A percentile compares a stretch with the other conserved stretches of the same genome.
Conservation (phyloP, 1,139 yeast species). For the Nakaseomyces kungkrabaensis region DNA sequence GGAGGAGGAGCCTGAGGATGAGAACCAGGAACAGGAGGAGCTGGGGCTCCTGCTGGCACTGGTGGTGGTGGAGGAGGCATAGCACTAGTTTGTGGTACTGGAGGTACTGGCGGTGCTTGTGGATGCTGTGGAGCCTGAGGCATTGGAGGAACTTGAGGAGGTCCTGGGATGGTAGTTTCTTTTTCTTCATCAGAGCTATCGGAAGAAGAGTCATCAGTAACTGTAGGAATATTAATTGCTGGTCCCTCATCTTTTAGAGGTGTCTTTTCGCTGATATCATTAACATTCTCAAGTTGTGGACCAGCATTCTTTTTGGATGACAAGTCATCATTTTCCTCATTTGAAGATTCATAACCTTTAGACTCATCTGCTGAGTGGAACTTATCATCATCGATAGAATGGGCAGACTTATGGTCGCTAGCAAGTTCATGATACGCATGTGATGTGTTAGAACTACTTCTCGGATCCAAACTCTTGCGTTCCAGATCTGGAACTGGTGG, state of each 20-base stretch:
- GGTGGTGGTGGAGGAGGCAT: conserved; percentile 17
- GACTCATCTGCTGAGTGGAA: conserved; percentile 15
- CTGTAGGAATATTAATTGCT: neutral
- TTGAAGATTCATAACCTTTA: conserved; percentile 40
- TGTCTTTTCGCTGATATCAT: neutral
- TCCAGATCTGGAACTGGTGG: neutral
- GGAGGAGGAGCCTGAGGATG: conserved; percentile 14
- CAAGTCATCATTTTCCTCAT: conserved; percentile 36
- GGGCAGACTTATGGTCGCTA: neutral
- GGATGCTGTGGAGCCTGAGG: conserved; percentile 5
- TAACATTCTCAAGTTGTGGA: neutral
- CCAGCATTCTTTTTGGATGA: neutral
- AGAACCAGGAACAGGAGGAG: conserved; percentile 1
- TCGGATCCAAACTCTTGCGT: neutral
- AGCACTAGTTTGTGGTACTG: conserved; percentile 18
- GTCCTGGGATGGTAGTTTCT: neutral
- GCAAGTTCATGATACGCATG: conserved; percentile 1
- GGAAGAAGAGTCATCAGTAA: neutral
- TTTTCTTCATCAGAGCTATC: conserved; percentile 2
- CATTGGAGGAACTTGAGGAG: conserved; percentile 12
- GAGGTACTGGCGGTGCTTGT: conserved; percentile 10
- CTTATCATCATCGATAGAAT: conserved; percentile 8
- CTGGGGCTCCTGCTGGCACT: conserved; percentile 11
- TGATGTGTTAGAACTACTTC: neutral
- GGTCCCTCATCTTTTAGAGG: neutral